phyloP scores from a whole-genome alignment of 495 filamentous ascomycete species.

The Annulohypoxylon nitens region DNA sequence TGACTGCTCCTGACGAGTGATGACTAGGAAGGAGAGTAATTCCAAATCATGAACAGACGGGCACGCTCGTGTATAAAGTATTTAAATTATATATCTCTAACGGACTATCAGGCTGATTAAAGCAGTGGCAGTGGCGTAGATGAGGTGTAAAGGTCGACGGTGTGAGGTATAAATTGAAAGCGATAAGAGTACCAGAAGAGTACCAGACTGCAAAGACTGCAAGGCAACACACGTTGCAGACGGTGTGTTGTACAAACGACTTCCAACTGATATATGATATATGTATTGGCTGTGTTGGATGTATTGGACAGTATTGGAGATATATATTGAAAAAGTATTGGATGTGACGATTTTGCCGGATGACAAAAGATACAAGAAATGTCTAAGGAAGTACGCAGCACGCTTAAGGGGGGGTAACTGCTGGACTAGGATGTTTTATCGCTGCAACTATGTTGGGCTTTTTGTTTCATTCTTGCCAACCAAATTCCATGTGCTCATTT shows the following conservation, averaged over 20 bases:
- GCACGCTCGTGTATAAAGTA: constrained; percentile 28
- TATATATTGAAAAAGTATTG: constrained; percentile 26
- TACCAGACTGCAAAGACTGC: neutral
- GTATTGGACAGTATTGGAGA: constrained; percentile 25
- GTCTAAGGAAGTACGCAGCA: neutral
- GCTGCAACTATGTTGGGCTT: constrained; percentile 30
- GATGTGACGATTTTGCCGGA: constrained; percentile 6
- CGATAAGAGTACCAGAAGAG: neutral
- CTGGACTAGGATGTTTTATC: constrained; percentile 8
- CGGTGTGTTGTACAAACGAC: constrained; percentile 20
- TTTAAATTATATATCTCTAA: constrained; percentile 24
- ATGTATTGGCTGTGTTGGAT: constrained; percentile 20
- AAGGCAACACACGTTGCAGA: constrained; percentile 19
- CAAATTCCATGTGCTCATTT: constrained; percentile 1
- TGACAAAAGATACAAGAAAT: neutral
- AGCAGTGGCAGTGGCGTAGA: neutral
- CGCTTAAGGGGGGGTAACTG: neutral
- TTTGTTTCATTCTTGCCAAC: constrained; percentile 32
- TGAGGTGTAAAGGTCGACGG: too few relatives aligned
- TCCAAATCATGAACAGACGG: constrained; percentile 27
- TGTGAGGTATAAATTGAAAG: constrained; percentile 34
- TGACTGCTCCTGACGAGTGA: constrained; percentile 1
- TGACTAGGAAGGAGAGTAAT: constrained; percentile 25
- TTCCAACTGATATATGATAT: constrained; percentile 9
- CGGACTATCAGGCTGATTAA: constrained; percentile 37